These are phyloP conservation scores for Durusdinium trenchii DNA, from an alignment of 73 alveolate species.

Conservation along the genomic window DNA sequence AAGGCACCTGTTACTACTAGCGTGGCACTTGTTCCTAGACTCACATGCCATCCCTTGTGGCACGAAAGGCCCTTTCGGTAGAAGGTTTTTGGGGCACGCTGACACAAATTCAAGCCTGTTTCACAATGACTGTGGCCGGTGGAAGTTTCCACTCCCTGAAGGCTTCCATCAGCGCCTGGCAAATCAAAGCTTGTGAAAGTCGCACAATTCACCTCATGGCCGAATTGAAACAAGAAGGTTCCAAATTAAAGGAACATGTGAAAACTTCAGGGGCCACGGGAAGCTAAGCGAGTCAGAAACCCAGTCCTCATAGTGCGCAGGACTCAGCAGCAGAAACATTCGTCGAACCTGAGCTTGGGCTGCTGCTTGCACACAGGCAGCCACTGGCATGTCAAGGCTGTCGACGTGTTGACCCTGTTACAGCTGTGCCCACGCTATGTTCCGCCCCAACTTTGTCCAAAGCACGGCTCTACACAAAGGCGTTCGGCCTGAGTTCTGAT, in stretches of 20 bases:
- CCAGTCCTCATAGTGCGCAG: slow-evolving; percentile 50
- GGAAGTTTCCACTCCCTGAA: slow-evolving; percentile 75
- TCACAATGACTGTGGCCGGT: slow-evolving; percentile 12
- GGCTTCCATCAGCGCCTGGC: slow-evolving; percentile 48
- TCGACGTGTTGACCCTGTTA: neutral
- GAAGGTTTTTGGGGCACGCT: neutral
- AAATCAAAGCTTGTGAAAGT: neutral
- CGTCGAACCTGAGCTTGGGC: slow-evolving; percentile 21
- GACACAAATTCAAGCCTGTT: neutral
- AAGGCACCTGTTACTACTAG: no score
- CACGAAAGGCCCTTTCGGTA: neutral
- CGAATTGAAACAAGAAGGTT: no score
- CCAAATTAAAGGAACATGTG: no score
- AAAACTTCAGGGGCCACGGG: no score
- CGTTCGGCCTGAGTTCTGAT: no score
- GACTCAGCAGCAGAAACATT: slow-evolving; percentile 42
- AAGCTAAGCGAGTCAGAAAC: no score
- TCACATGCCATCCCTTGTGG: neutral
- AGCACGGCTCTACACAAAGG: neutral
- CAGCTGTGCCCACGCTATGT: neutral
- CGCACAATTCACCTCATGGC: neutral
- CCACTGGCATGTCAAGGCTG: neutral
- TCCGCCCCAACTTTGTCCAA: no score
- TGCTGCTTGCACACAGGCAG: neutral
- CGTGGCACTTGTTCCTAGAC: no score